Evolutionary conservation across 1,284 basidiomycete species (phyloP).

Genomic region (Golubevia sp.): DNA sequence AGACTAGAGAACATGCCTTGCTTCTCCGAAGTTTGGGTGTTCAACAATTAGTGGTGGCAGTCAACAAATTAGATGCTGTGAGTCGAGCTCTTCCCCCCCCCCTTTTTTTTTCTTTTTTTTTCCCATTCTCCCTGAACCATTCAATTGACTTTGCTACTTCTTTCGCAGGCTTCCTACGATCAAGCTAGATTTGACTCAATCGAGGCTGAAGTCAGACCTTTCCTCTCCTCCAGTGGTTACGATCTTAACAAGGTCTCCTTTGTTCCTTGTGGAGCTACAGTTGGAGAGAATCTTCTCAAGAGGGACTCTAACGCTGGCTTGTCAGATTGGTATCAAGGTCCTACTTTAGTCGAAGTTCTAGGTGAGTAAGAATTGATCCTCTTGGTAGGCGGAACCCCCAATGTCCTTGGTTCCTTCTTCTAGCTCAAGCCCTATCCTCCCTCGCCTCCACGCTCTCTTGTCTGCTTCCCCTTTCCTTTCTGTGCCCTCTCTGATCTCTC

Average conservation of each 20-base stretch:
- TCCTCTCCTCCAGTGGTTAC: conserved; percentile 86
- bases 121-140: neutral
- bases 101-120: too few species aligned
- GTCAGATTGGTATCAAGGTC: conserved; percentile 80
- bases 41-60: conserved; percentile 84
- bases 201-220: conserved; percentile 73
- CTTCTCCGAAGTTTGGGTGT: conserved; percentile 94
- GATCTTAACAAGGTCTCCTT: conserved; percentile 77
- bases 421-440: too few species aligned
- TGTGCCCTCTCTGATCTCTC: conserved; percentile 1
- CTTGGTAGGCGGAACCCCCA: too few species aligned
- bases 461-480: neutral
- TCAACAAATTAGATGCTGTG: conserved; percentile 93
- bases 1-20: conserved; percentile 94
- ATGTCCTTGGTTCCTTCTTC: conserved; percentile 1
- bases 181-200: conserved; percentile 84
- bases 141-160: neutral
- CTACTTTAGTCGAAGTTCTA: conserved; percentile 80
- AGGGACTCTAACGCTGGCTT: conserved; percentile 67
- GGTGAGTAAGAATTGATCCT: too few species aligned
- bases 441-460: neutral
- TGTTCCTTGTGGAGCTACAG: conserved; percentile 86
- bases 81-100: conserved; percentile 40
- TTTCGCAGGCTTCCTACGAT: conserved; percentile 77
- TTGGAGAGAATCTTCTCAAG: conserved; percentile 80